Evolutionary conservation across 805 yeast species (phyloP).

Genomic region (Saturnispora gosingensis): DNA sequence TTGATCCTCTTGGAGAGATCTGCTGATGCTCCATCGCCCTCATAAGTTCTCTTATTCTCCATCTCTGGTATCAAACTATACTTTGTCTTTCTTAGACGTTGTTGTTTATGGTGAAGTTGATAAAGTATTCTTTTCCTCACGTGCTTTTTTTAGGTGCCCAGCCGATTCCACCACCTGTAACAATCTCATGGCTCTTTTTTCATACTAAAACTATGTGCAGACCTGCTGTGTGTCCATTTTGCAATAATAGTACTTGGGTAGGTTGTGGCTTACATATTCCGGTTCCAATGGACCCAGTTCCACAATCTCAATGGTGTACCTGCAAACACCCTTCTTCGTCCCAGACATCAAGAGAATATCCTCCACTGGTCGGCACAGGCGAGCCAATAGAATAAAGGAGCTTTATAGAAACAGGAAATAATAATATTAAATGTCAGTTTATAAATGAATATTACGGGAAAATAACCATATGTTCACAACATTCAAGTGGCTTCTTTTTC

Average conservation of each 20-base stretch:
- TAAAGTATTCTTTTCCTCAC: background rate
- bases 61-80: background rate
- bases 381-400: background rate
- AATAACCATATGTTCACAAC: background rate
- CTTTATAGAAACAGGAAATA: background rate
- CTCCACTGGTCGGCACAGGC: conserved; percentile 31
- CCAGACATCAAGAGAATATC: conserved; percentile 24
- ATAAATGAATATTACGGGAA: background rate
- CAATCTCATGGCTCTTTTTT: background rate
- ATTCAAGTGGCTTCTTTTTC: background rate
- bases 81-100: background rate
- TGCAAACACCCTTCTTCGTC: conserved; percentile 25
- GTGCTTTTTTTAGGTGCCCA: background rate
- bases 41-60: background rate
- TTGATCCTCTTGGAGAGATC: background rate
- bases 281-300: conserved; percentile 29
- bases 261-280: conserved; percentile 41
- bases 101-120: background rate
- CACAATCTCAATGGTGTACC: conserved; percentile 31
- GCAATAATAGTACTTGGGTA: conserved; percentile 30
- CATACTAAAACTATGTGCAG: conserved; percentile 27
- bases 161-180: background rate
- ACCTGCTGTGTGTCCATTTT: conserved; percentile 27
- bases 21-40: background rate
- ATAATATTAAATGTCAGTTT: background rate